Percentiles rank a stretch among this genome's conserved stretches.
Evolutionary conservation across 805 yeast species (phyloP).

Genomic region (Candida nemodendra): DNA sequence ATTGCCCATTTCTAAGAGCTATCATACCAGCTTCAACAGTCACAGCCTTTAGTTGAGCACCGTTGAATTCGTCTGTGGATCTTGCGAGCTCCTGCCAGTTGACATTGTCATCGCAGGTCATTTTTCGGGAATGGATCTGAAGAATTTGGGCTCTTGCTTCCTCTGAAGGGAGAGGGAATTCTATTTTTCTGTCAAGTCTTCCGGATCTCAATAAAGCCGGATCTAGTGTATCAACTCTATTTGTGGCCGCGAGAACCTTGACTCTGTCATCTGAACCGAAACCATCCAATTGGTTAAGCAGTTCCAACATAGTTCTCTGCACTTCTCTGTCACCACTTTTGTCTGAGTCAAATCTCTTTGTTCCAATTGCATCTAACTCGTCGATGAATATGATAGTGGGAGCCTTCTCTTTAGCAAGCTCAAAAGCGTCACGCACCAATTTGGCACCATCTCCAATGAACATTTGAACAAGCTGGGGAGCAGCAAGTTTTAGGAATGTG

Average conservation of each 20-base stretch:
- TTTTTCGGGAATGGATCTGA: slow-evolving; percentile 95
- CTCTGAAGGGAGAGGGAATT: slow-evolving; percentile 96
- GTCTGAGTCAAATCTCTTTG: slow-evolving; percentile 95
- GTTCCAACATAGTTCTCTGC: slow-evolving; percentile 98
- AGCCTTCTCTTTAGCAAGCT: slow-evolving; percentile 95
- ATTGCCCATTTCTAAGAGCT: slow-evolving; percentile 93
- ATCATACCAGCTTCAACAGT: slow-evolving; percentile 99
- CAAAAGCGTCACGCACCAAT: slow-evolving; percentile 95
- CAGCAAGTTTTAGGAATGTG: slow-evolving; percentile 92
- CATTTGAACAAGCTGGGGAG: slow-evolving; percentile 98
- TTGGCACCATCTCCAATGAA: slow-evolving; percentile 99
- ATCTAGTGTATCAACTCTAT: slow-evolving; percentile 95
- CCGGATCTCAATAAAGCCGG: slow-evolving; percentile 99
- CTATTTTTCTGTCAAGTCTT: slow-evolving; percentile 95
- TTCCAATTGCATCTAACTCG: slow-evolving; percentile 98
- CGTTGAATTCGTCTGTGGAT: slow-evolving; percentile 97
- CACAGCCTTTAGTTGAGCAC: slow-evolving; percentile 98
- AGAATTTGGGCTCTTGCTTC: slow-evolving; percentile 96
- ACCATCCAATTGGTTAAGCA: slow-evolving; percentile 95
- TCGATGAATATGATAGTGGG: slow-evolving; percentile 98
- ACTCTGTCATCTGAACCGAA: slow-evolving; percentile 97
- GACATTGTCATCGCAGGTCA: slow-evolving; percentile 87
- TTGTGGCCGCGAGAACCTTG: slow-evolving; percentile 96
- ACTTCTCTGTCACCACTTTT: slow-evolving; percentile 98
- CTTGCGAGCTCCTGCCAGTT: slow-evolving; percentile 99